These are phyloP conservation scores for Cenococcum geophilum DNA, from an alignment of 495 filamentous ascomycete genomes.

Conservation along the genomic window DNA sequence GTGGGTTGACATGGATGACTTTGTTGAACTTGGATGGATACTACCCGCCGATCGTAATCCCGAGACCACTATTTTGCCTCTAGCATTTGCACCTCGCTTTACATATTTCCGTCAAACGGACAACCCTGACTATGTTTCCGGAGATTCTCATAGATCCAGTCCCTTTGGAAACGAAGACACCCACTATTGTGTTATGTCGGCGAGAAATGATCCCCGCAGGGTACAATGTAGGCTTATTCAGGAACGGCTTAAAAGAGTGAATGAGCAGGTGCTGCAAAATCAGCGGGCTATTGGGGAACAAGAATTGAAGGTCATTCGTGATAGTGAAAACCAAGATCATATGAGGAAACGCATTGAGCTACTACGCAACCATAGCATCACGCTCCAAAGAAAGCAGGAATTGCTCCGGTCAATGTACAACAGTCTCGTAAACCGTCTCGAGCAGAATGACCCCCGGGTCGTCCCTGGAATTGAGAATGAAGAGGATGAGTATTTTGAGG, in stretches of 20 bases:
- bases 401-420: constrained; percentile 72
- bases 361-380: constrained; percentile 62
- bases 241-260: constrained; percentile 68
- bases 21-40: constrained; percentile 95
- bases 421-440: constrained; percentile 56
- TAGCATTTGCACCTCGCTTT: constrained; percentile 87
- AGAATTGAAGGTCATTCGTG: constrained; percentile 39
- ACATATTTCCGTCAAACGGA: constrained; percentile 99
- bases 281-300: constrained; percentile 43
- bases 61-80: constrained; percentile 83
- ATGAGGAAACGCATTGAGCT: constrained; percentile 57
- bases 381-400: constrained; percentile 63
- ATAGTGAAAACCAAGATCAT: constrained; percentile 45
- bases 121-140: constrained; percentile 61
- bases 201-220: constrained; percentile 79
- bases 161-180: constrained; percentile 87
- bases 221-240: constrained; percentile 84
- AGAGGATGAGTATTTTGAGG: constrained; percentile 44
- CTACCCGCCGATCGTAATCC: constrained; percentile 85
- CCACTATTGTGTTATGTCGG: constrained; percentile 91
- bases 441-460: constrained; percentile 41
- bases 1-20: constrained; percentile 99
- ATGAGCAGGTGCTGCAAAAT: constrained; percentile 69
- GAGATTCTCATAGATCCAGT: constrained; percentile 66
- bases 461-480: constrained; percentile 45